Percentiles rank a stretch among this genome's conserved stretches.
Conservation (phyloP, 768 basidiomycete species). For the Kwoniella newhampshirensis region DNA sequence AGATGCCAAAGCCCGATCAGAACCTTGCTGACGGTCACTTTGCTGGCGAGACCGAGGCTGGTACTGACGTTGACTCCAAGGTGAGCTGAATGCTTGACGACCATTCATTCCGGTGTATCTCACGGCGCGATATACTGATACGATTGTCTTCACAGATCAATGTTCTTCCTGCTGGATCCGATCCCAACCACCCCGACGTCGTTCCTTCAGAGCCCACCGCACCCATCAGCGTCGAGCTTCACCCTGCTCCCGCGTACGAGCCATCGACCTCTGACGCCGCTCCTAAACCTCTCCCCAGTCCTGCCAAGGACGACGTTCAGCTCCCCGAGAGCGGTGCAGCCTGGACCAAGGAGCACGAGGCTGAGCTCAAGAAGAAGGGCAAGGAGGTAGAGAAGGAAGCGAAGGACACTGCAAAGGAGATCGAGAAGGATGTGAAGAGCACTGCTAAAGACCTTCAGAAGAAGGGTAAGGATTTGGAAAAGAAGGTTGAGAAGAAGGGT, state of each 20-base stretch:
- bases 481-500: conserved; percentile 25
- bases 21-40: conserved; percentile 60
- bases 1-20: conserved; percentile 66
- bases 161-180: conserved; percentile 48
- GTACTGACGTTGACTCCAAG: conserved; percentile 57
- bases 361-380: conserved; percentile 45
- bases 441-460: conserved; percentile 31
- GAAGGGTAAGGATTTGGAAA: conserved; percentile 33
- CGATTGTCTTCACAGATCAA: conserved; percentile 43
- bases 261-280: conserved; percentile 30
- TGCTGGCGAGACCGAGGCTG: conserved; percentile 51
- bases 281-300: conserved; percentile 40
- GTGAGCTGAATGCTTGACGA: conserved; percentile 19
- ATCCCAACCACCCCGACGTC: conserved; percentile 40
- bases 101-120: too few relatives aligned
- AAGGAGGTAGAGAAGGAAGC: conserved; percentile 49
- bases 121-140: too few relatives aligned
- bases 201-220: conserved; percentile 25
- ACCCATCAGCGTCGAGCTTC: conserved; percentile 24
- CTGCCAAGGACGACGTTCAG: conserved; percentile 23
- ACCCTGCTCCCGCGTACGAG: conserved; percentile 26
- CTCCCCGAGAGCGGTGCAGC: conserved; percentile 41
- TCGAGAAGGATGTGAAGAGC: conserved; percentile 12
- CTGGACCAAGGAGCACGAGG: conserved; percentile 15
- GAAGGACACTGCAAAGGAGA: conserved; percentile 16